Conservation (phyloP, 2,329 filamentous ascomycete genomes). For the Phaeomoniella chlamydospora region DNA sequence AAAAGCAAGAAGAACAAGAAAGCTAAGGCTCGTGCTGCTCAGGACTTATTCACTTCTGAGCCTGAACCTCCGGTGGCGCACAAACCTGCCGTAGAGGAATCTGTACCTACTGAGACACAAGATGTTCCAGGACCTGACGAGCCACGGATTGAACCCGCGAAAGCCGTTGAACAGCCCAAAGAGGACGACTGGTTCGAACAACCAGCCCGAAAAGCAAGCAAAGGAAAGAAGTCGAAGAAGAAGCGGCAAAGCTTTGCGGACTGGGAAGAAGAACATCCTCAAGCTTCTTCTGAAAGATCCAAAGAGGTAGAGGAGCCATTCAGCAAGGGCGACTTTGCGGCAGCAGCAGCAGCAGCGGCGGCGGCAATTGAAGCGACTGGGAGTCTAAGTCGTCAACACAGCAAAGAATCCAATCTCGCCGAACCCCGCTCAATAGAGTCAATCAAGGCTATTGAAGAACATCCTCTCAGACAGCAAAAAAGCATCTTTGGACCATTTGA, state of each 20-base stretch:
- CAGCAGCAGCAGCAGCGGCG: neutral
- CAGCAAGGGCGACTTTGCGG: neutral
- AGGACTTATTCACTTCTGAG: neutral
- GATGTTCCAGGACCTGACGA: neutral
- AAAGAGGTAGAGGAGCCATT: neutral
- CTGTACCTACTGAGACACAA: neutral
- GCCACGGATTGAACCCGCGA: neutral
- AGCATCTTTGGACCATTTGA: neutral
- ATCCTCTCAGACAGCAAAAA: neutral
- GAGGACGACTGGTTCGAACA: neutral
- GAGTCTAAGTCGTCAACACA: neutral
- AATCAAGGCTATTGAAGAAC: neutral
- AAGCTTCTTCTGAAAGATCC: neutral
- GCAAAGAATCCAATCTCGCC: neutral
- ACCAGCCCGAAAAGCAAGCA: neutral
- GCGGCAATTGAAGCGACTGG: neutral
- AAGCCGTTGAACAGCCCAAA: neutral
- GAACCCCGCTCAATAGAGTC: neutral
- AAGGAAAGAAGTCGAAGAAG: neutral
- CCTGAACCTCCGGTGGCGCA: neutral
- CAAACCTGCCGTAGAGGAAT: neutral
- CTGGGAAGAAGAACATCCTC: neutral
- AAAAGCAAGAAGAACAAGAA: conserved; percentile 4
- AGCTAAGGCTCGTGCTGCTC: neutral
- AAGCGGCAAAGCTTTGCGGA: neutral